Evolutionary conservation across 306 rosid genomes (phyloP), one percentile per base, ranked within the genome.

Genomic region (Ceratonia siliqua): DNA sequence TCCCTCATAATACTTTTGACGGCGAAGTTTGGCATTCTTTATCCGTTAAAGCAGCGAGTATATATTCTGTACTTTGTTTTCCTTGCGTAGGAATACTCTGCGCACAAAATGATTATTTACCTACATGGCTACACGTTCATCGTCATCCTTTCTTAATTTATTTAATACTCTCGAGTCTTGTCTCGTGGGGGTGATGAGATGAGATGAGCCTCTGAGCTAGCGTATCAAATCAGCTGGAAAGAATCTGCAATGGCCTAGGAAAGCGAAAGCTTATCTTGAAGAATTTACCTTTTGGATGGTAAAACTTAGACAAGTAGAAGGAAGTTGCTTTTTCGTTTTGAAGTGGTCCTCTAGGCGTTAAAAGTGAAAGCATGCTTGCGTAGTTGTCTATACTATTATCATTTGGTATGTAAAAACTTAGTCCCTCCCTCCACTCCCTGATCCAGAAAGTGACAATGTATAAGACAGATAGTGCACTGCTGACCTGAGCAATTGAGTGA

Each of bases 301-400:
- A 43, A 43, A 43, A 12, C 11, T 10, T 8, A 9, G 2, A 38
- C n/a, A n/a, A n/a, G n/a, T n/a, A n/a, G n/a, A 48, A 48, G 54
- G 54, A 48, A 48, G 9, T 18, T n/a, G 22, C 24, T 17, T n/a
- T 48, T 57, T 1, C n/a, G 2, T 28, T 28, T 4, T 28, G 5
- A 24, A 36, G 79, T 82, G 85, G 85, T 82, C 85, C 85, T 45
- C 35, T 49, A 65, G 52, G 82, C 79, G 62, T 82, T 77, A 72
- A 82, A 82, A 72, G 85, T 77, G 79, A 67, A 57, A 63, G 85
- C 76, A 50, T 77, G 73, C 82, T 77, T 66, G 85, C 77, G 76
- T 72, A 18, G 41, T 33, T 64, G 85, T 56, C 70, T 52, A 72
- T 17, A 18, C 39, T 24, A 42, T 42, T 69, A 43, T 14, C 5